These are phyloP conservation scores for Phylloporus arenicola DNA, from an alignment of 768 basidiomycete genomes.

Conservation along the genomic window DNA sequence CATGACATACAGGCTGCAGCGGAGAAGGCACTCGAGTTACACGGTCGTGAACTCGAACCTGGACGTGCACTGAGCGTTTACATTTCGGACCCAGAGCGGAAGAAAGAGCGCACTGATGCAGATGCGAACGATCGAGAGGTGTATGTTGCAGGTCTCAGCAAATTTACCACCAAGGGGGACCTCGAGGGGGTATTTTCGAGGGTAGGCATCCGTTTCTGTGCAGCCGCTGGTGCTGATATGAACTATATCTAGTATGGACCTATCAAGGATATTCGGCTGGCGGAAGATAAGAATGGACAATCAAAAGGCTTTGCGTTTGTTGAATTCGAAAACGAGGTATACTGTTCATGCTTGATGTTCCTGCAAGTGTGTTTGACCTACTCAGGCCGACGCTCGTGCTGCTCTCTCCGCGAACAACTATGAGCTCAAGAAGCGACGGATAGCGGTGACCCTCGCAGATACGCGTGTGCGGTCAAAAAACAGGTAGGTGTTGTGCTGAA, in stretches of 20 bases:
- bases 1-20: constrained; percentile 50
- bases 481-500: constrained; percentile 37
- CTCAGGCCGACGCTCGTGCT: constrained; percentile 60
- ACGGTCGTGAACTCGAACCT: constrained; percentile 70
- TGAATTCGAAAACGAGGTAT: constrained; percentile 80
- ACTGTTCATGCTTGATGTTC: neutral
- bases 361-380: neutral
- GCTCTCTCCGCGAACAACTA: constrained; percentile 79
- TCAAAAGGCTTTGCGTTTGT: constrained; percentile 89
- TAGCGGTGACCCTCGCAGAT: constrained; percentile 85
- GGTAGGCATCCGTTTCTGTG: constrained; percentile 34
- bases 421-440: constrained; percentile 84
- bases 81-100: constrained; percentile 87
- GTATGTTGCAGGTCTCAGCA: constrained; percentile 83
- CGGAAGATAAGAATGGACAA: constrained; percentile 61
- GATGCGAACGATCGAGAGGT: constrained; percentile 80
- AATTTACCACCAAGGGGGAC: constrained; percentile 71
- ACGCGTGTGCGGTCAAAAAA: constrained; percentile 52
- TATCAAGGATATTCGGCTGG: constrained; percentile 78
- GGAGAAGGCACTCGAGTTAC: constrained; percentile 69
- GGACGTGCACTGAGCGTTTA: constrained; percentile 67
- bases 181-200: constrained; percentile 72
- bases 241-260: constrained; percentile 59
- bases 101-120: constrained; percentile 85
- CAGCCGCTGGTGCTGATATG: constrained; percentile 2